These are phyloP conservation scores for Withania somnifera DNA, from an alignment of 305 asterid genomes.

Conservation along the genomic window DNA sequence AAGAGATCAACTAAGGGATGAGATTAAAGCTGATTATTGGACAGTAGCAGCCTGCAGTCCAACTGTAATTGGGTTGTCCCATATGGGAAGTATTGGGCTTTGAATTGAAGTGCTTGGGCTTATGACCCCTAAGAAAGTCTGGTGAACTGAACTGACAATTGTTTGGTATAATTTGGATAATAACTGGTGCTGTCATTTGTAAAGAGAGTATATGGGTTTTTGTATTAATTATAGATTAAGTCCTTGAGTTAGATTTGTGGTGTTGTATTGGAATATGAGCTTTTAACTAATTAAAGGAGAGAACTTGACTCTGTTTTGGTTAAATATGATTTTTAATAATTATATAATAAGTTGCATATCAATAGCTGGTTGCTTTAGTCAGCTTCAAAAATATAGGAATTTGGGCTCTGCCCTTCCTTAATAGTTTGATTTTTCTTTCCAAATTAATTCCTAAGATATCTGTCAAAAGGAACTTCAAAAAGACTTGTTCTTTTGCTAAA, in stretches of 20 bases:
- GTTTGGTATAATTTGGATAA: not conserved
- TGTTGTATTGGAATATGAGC: not conserved
- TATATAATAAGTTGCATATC: too few relatives aligned
- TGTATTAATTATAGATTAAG: not conserved
- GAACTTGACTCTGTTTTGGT: too few relatives aligned
- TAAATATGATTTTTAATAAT: too few relatives aligned
- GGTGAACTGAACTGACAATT: slow-evolving; percentile 20
- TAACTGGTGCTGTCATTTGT: not conserved
- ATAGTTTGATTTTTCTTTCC: too few relatives aligned
- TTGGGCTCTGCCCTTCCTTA: too few relatives aligned
- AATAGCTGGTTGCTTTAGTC: too few relatives aligned
- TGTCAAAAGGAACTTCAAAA: too few relatives aligned
- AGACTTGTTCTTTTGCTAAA: too few relatives aligned
- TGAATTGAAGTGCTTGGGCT: slow-evolving; percentile 74
- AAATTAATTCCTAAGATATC: too few relatives aligned
- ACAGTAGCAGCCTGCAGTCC: slow-evolving; percentile 73
- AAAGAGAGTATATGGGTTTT: not conserved
- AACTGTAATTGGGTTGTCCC: slow-evolving; percentile 38
- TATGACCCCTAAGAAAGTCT: slow-evolving; percentile 59
- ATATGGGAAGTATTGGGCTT: slow-evolving; percentile 50
- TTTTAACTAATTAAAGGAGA: not conserved
- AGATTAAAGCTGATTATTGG: slow-evolving; percentile 78
- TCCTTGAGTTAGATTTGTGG: not conserved
- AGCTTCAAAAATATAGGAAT: too few relatives aligned
- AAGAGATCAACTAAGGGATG: slow-evolving; percentile 48